Conservation (phyloP, 106 monocot species). For the Dactylorhiza incarnata region DNA sequence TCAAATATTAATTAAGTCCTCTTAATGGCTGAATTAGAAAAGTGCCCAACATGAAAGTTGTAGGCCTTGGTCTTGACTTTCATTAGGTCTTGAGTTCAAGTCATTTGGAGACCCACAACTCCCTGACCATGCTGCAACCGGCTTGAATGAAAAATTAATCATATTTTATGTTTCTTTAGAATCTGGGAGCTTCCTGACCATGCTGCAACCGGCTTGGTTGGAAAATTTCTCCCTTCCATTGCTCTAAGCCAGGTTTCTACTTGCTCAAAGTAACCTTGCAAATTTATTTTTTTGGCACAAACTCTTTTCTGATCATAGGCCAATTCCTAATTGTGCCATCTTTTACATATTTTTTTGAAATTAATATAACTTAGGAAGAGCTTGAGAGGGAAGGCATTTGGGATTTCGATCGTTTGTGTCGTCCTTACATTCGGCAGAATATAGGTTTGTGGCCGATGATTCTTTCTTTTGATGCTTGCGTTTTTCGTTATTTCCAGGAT, state of each 20-base stretch:
- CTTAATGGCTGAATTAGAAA: no score
- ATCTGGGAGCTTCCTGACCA: constrained; percentile 94
- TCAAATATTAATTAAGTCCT: no score
- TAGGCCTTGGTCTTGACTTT: no score
- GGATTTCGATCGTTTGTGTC: constrained; percentile 86
- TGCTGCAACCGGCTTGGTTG: constrained; percentile 78
- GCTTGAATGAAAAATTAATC: no score
- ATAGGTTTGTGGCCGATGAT: constrained; percentile 33
- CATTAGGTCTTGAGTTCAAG: no score
- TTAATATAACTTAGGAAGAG: constrained; percentile 52
- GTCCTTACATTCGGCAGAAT: constrained; percentile 75
- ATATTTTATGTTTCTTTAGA: constrained; percentile 93
- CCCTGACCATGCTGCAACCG: no score
- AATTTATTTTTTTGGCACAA: not conserved
- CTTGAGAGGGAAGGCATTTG: constrained; percentile 86
- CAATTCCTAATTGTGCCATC: not conserved
- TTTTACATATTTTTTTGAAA: not conserved
- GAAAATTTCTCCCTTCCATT: constrained; percentile 83
- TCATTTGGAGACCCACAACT: no score
- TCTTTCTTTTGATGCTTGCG: not conserved
- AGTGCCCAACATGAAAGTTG: no score
- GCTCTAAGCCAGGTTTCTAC: constrained; percentile 66
- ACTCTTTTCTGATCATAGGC: not conserved
- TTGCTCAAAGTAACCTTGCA: not conserved
- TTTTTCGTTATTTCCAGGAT: constrained; percentile 35